These are phyloP conservation scores for Colletotrichum zoysiae DNA, from an alignment of 2,329 filamentous ascomycete genomes.

Conservation along the genomic window DNA sequence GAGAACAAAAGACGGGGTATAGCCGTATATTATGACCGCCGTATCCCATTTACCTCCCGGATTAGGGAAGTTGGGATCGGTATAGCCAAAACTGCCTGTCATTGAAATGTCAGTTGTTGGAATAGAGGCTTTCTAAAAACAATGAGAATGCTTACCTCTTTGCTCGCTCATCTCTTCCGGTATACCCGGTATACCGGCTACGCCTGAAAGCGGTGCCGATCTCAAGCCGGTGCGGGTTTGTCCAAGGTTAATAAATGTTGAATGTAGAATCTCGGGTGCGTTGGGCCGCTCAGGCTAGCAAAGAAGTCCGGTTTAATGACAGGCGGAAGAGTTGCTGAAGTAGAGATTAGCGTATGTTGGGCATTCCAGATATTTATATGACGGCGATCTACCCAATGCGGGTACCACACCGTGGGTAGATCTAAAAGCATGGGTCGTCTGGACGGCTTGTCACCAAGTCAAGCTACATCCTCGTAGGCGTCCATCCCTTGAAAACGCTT, in stretches of 20 bases:
- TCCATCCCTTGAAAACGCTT: too few relatives aligned
- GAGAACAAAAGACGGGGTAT: slow-evolving; percentile 61
- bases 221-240: too few relatives aligned
- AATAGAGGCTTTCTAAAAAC: rapidly evolving
- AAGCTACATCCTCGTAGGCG: too few relatives aligned
- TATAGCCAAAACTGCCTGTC: slow-evolving; percentile 51
- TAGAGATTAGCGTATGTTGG: neutral
- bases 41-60: slow-evolving; percentile 60
- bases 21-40: slow-evolving; percentile 64
- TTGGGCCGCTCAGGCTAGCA: neutral
- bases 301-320: neutral
- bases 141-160: slow-evolving; percentile 31
- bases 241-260: neutral
- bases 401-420: too few relatives aligned
- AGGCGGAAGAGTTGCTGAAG: neutral
- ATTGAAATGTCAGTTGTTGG: slow-evolving; percentile 34
- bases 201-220: slow-evolving; percentile 29
- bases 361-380: too few relatives aligned
- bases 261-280: neutral
- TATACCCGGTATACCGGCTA: neutral
- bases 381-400: too few relatives aligned
- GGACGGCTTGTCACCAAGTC: too few relatives aligned
- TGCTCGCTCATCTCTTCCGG: slow-evolving; percentile 20
- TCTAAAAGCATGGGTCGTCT: too few relatives aligned
- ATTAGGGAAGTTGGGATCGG: slow-evolving; percentile 64